Evolutionary conservation across 441 rosid species (phyloP).

Genomic region (Croton laevigatus): DNA sequence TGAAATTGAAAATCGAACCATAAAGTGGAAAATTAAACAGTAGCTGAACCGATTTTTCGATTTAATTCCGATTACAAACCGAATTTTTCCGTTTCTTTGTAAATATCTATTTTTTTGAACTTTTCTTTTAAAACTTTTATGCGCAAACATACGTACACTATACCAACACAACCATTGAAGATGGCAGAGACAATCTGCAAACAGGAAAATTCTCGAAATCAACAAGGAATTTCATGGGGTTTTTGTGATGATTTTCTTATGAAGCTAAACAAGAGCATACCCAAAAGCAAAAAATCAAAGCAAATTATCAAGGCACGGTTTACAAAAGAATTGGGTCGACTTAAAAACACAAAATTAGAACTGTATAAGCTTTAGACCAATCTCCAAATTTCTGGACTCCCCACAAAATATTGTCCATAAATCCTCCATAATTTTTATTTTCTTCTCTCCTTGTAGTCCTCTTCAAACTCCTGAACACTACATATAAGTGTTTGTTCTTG

Average conservation of each 20-base stretch:
- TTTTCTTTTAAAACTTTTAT: slow-evolving; percentile 61
- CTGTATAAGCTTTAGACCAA: slow-evolving; percentile 23
- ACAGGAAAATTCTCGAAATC: slow-evolving; percentile 29
- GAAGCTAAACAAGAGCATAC: slow-evolving; percentile 43
- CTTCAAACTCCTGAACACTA: slow-evolving; percentile 23
- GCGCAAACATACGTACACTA: slow-evolving; percentile 52
- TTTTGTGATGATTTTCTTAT: slow-evolving; percentile 44
- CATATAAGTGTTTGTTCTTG: not conserved
- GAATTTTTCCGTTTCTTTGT: too few species aligned
- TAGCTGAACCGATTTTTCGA: too few species aligned
- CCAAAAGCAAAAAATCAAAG: slow-evolving; percentile 50
- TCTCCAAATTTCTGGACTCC: slow-evolving; percentile 35
- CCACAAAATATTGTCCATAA: slow-evolving; percentile 59
- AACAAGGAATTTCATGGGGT: slow-evolving; percentile 23
- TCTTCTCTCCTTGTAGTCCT: not conserved
- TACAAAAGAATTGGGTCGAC: slow-evolving; percentile 49
- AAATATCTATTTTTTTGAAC: too few species aligned
- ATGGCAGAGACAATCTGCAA: slow-evolving; percentile 55
- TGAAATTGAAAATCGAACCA: too few species aligned
- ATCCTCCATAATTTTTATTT: slow-evolving; percentile 33
- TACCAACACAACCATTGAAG: slow-evolving; percentile 66
- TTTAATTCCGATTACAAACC: too few species aligned
- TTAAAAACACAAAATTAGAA: slow-evolving; percentile 24
- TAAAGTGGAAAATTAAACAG: too few species aligned
- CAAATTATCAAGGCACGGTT: slow-evolving; percentile 48